Conservation (phyloP, 441 rosid genomes). For the Pelargonium myrrhifolium region DNA sequence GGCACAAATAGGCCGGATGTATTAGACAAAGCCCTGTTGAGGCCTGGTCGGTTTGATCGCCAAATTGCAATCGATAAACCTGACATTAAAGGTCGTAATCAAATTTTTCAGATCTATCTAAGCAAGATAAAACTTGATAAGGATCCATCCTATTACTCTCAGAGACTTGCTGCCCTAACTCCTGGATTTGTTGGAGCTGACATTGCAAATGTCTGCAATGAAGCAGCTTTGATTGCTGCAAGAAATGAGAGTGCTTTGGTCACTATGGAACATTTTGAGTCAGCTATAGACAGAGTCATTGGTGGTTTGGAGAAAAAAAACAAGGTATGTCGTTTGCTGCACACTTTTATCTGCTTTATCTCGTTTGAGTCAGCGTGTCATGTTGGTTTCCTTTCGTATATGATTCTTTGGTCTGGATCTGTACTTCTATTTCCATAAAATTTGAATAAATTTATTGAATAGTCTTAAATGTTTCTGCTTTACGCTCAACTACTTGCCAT, state of each 20-base stretch:
- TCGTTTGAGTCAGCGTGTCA: background rate
- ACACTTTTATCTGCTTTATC: background rate
- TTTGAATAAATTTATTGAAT: background rate
- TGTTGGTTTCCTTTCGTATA: background rate
- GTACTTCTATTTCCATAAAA: background rate
- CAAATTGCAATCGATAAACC: conserved; percentile 55
- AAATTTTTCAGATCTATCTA: conserved; percentile 52
- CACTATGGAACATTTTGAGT: conserved; percentile 56
- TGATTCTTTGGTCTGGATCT: background rate
- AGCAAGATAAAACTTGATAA: conserved; percentile 54
- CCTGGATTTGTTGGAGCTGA: conserved; percentile 76
- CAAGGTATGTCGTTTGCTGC: conserved; percentile 29
- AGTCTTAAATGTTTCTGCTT: background rate
- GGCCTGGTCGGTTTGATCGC: conserved; percentile 64
- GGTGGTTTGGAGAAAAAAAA: conserved; percentile 75
- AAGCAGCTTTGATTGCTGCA: conserved; percentile 64
- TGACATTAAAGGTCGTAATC: conserved; percentile 54
- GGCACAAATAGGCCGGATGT: conserved; percentile 63
- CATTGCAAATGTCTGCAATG: conserved; percentile 63
- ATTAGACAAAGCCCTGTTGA: conserved; percentile 53
- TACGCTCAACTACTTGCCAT: background rate
- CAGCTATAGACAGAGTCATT: conserved; percentile 58
- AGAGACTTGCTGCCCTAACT: conserved; percentile 56
- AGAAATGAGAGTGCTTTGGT: conserved; percentile 41
- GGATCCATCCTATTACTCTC: conserved; percentile 45